Percentiles rank a stretch among this genome's conserved stretches.
Evolutionary conservation across 768 basidiomycete species (phyloP).

Genomic region (Pleurotus salmoneostramineus): DNA sequence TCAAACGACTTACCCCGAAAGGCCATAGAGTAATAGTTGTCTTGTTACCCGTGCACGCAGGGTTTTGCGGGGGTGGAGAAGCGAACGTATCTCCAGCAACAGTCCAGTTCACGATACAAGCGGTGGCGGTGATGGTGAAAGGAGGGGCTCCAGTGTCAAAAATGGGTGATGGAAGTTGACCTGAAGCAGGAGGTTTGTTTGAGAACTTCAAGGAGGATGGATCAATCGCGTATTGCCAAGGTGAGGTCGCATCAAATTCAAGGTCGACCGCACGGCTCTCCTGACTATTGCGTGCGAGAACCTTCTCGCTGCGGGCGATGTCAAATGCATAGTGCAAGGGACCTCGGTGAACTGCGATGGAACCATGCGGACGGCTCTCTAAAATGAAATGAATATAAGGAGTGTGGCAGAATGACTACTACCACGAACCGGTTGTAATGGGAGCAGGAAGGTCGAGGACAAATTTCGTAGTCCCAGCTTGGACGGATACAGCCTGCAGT

Average conservation of each 20-base stretch:
- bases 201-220: conserved; percentile 36
- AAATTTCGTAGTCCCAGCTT: conserved; percentile 40
- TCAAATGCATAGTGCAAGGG: conserved; percentile 54
- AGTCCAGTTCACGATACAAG: conserved; percentile 47
- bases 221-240: conserved; percentile 56
- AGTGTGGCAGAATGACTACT: too few relatives aligned
- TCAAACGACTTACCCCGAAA: conserved; percentile 36
- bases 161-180: conserved; percentile 37
- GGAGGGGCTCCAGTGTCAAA: conserved; percentile 48
- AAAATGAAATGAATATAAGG: neutral
- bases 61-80: conserved; percentile 25
- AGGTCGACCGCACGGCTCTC: conserved; percentile 45
- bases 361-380: conserved; percentile 49
- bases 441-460: conserved; percentile 41
- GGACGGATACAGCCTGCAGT: conserved; percentile 34
- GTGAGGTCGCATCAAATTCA: conserved; percentile 41
- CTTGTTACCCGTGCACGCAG: conserved; percentile 29
- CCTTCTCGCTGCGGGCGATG: conserved; percentile 32
- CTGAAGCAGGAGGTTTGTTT: conserved; percentile 26
- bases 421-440: conserved; percentile 34
- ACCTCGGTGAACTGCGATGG: conserved; percentile 50
- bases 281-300: conserved; percentile 37
- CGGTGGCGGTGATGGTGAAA: conserved; percentile 41
- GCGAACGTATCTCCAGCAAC: conserved; percentile 47
- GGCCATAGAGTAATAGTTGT: conserved; percentile 42